Base-by-base conservation (phyloP, 2,329 filamentous ascomycete species). In the Dactylellina sp. region DNA sequence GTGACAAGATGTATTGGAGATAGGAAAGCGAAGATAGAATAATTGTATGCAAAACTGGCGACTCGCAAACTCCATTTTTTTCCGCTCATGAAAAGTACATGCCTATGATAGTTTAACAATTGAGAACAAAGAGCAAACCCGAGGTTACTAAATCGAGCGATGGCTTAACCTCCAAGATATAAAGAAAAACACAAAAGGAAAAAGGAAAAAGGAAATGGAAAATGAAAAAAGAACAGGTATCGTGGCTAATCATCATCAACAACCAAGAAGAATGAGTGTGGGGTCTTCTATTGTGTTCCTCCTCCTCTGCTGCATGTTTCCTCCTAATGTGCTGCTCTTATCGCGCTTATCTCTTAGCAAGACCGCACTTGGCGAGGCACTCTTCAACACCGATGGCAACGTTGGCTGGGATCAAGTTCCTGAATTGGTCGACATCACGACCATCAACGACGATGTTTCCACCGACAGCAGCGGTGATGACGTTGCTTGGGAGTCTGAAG, bases 301-400 rank as follows among this genome's bases (percentile, higher is more conserved):
- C 60, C 44, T 44, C 52, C 55, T 22, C 46, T 42, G 63, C 49
- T 63, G 50, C 63, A 47, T 28, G 57, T 37, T 35, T 61, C 14
- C 16, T 37, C 44, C 66, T 24, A 24, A 35, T 39, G 28, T 52
- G 32, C 24, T 11, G 40, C 12, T 22, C n/a, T 66, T 24, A 56
- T 56, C 50, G 63, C 55, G 55, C 47, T 71, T 77, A 77, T 72
- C 75, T 77, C 76, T 81, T 80, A 74, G 79, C 75, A 50, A 84
- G 82, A 25, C 80, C 80, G 78, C 86, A 87, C 78, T 82, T 84
- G 71, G 80, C 78, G 77, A 87, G 79, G 79, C 86, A 89, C 75
- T 81, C 77, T 71, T 87, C 84, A 11, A 88, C 83, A 55, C 85
- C 85, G 20, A 83, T 78, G 2, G 86, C 85, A 46, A 87, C 81